A percentile compares a stretch with the other conserved stretches of the same genome.
Conservation (phyloP, 371 early-diverging fungal genomes). For the Mucor piriformis region DNA sequence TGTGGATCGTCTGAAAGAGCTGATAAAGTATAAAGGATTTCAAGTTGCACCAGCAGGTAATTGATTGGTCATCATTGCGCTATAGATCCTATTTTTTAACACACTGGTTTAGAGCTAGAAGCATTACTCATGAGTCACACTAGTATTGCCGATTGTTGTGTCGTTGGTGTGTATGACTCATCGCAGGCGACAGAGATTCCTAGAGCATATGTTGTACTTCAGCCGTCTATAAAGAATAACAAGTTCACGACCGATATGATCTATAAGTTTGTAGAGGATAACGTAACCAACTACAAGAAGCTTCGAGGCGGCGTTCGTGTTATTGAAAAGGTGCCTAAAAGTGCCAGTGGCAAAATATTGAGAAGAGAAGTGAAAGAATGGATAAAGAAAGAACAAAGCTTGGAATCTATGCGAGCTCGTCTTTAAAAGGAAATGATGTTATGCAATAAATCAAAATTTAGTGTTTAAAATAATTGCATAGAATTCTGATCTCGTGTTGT, state of each 20-base stretch:
- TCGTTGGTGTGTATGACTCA: constrained; percentile 66
- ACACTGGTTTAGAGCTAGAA: constrained; percentile 75
- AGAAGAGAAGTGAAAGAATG: constrained; percentile 53
- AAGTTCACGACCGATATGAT: constrained; percentile 52
- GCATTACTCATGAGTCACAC: constrained; percentile 73
- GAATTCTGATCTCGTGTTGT: too few relatives aligned
- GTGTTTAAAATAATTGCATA: too few relatives aligned
- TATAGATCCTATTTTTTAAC: too few relatives aligned
- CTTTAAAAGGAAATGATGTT: too few relatives aligned
- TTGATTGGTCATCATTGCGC: background rate
- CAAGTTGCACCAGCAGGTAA: constrained; percentile 27
- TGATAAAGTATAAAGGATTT: constrained; percentile 80
- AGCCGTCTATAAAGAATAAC: constrained; percentile 12
- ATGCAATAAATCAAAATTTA: too few relatives aligned
- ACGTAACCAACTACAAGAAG: constrained; percentile 75
- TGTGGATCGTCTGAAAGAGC: constrained; percentile 75
- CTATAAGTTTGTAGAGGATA: constrained; percentile 56
- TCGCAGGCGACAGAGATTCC: constrained; percentile 80
- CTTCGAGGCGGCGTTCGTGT: constrained; percentile 79
- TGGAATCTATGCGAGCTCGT: constrained; percentile 21
- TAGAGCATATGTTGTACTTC: constrained; percentile 74
- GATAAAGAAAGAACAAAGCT: constrained; percentile 45
- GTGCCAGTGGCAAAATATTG: constrained; percentile 79
- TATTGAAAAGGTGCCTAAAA: constrained; percentile 76
- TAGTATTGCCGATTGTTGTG: constrained; percentile 75